Percentiles rank a stretch among this genome's conserved stretches.
phyloP scores from a whole-genome alignment of 148 eudicot species.

The Camellia japonica region DNA sequence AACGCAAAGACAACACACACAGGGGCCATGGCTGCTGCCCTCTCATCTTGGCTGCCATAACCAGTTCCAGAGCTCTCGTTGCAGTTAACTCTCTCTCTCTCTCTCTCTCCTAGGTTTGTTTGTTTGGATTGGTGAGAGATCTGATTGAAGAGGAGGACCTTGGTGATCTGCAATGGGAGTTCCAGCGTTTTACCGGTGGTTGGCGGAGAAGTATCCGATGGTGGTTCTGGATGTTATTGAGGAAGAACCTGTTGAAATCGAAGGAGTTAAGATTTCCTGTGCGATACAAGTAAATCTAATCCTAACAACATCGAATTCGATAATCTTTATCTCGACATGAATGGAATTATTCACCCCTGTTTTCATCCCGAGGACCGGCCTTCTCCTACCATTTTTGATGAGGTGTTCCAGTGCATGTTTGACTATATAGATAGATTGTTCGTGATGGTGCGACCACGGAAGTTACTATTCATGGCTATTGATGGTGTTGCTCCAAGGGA shows the following conservation, averaged over 20 bases:
- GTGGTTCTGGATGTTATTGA: conserved; percentile 78
- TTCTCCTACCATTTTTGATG: too few relatives aligned
- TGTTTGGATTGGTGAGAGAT: conserved; percentile 1
- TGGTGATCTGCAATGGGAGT: conserved; percentile 62
- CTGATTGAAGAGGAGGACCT: background rate
- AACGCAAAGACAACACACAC: too few relatives aligned
- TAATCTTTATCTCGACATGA: conserved; percentile 91
- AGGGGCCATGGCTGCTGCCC: too few relatives aligned
- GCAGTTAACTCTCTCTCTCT: too few relatives aligned
- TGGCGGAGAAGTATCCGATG: conserved; percentile 97
- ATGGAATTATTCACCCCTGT: conserved; percentile 91
- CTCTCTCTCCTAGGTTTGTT: background rate
- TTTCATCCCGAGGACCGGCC: conserved; percentile 95
- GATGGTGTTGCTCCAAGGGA: too few relatives aligned
- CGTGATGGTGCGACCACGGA: too few relatives aligned
- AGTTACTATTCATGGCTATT: too few relatives aligned
- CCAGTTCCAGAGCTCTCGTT: too few relatives aligned
- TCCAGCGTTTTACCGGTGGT: conserved; percentile 95
- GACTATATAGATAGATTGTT: too few relatives aligned
- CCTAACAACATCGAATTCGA: conserved; percentile 84
- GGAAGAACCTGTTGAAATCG: conserved; percentile 70
- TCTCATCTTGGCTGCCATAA: too few relatives aligned
- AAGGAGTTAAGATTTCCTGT: conserved; percentile 71
- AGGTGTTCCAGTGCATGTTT: too few relatives aligned
- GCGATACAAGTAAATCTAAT: conserved; percentile 83